Evolutionary conservation across 306 rosid species (phyloP), one percentile per base, ranked within the genome.

Genomic region (Styphnolobium japonicum): DNA sequence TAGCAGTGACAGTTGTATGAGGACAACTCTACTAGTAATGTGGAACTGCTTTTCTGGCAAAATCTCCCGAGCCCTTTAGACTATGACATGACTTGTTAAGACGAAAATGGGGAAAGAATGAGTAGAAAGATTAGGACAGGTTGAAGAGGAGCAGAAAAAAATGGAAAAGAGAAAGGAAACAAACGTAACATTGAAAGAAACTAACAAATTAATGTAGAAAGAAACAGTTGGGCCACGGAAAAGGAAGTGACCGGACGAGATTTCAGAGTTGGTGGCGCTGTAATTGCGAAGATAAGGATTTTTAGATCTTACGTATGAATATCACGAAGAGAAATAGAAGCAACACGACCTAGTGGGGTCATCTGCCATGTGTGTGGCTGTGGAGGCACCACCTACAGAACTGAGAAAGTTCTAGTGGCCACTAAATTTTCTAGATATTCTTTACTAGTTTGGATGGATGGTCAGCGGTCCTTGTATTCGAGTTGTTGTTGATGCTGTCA

Each of bases 281-380:
- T 46, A 68, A 49, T 33, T 29, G 84, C 7, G 40, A 65, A 60
- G 89, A 81, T 86, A 82, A 80, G 90, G 81, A 80, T 81, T 49
- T 56, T 71, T 11, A 37, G 87, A 64, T 61, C 25, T 65, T 43
- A 10, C 27, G 73, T 3, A 40, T 86, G 49, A 46, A 76, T 16
- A 82, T 34, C 69, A 63, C 1, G 34, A 42, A 64, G 19, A 1
- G 0, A 6, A 25, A 62, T 25, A 64, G 7, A 56, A 52, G 48
- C n/a, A 10, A 62, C 70, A 25, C 14, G 22, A 18, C 31, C 27
- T 2, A 4, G 81, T 64, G 29, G 80, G 83, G 51, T 39, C 63
- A 62, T 0, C 37, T 67, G 45, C 73, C 57, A 80, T 31, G 40
- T 67, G 80, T 78, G 88, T 89, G 92, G 90, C 71, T 68, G 67